Conservation (phyloP, 1,139 yeast genomes). For the Saccharomycopsis crataegensis region DNA sequence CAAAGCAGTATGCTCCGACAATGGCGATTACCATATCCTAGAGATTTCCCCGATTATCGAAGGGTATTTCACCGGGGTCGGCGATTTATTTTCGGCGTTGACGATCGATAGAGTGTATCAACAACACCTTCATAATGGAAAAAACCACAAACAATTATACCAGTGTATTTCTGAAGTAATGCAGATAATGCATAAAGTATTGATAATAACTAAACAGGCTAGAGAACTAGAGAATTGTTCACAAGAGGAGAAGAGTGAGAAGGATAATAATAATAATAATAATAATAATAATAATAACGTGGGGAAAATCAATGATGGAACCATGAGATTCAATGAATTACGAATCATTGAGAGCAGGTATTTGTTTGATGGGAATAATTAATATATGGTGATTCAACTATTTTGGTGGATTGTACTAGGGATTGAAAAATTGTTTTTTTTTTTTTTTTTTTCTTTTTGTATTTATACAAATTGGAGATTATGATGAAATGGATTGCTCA, state of each 20-base stretch:
- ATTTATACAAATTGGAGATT: too few species aligned
- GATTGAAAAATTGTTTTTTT: neutral
- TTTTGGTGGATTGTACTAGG: neutral
- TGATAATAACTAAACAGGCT: constrained; percentile 21
- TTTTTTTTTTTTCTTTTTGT: too few species aligned
- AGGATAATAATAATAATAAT: constrained; percentile 1
- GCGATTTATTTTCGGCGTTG: constrained; percentile 82
- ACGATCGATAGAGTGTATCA: constrained; percentile 41
- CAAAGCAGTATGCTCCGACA: neutral
- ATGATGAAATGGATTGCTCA: too few species aligned
- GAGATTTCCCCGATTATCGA: constrained; percentile 38
- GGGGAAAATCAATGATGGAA: neutral
- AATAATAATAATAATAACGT: constrained; percentile 21
- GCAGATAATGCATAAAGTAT: constrained; percentile 23
- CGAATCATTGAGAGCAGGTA: constrained; percentile 27
- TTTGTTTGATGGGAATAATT: neutral
- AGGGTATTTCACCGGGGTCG: constrained; percentile 79
- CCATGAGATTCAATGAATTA: constrained; percentile 26
- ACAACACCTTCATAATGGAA: constrained; percentile 37
- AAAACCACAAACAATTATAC: constrained; percentile 30
- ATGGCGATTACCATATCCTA: neutral
- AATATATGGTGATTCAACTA: neutral
- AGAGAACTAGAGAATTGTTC: too few species aligned
- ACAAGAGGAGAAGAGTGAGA: constrained; percentile 6
- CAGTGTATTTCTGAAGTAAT: constrained; percentile 23